A percentile compares a stretch with the other conserved stretches of the same genome.
phyloP scores from a whole-genome alignment of 1,284 basidiomycete species.

The Ganoderma meredithae region DNA sequence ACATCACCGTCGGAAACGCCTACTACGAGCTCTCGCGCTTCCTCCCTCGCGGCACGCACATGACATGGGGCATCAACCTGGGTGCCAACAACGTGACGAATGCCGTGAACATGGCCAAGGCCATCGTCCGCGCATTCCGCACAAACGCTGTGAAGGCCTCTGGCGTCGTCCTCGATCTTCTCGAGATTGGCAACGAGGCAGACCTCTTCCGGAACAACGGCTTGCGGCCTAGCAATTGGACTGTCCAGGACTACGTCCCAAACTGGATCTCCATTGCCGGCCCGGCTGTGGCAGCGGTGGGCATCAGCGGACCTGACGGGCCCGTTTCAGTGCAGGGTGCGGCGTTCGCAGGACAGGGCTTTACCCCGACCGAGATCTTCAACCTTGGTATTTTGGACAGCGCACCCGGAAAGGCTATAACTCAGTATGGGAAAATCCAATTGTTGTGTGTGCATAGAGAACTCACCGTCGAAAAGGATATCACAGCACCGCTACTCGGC shows the following conservation, averaged over 20 bases:
- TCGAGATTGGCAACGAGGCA: conserved; percentile 57
- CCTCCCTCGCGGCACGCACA: conserved; percentile 60
- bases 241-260: conserved; percentile 55
- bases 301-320: conserved; percentile 35
- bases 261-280: conserved; percentile 50
- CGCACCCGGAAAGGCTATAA: conserved; percentile 43
- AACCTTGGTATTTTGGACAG: conserved; percentile 43
- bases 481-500: conserved; percentile 71
- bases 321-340: conserved; percentile 58
- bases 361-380: conserved; percentile 63
- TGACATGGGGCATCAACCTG: conserved; percentile 73
- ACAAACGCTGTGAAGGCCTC: conserved; percentile 49
- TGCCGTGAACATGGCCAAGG: conserved; percentile 57
- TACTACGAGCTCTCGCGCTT: conserved; percentile 63
- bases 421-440: conserved; percentile 36
- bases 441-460: not conserved
- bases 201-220: conserved; percentile 65
- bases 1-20: conserved; percentile 60
- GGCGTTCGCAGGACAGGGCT: conserved; percentile 60
- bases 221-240: conserved; percentile 52
- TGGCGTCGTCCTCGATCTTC: conserved; percentile 44
- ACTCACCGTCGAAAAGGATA: conserved; percentile 47
- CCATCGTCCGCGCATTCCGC: conserved; percentile 60
- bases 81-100: conserved; percentile 46
- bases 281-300: conserved; percentile 42